These are phyloP conservation scores for Pleurotus eryngii DNA, from an alignment of 768 basidiomycete species.

Conservation along the genomic window DNA sequence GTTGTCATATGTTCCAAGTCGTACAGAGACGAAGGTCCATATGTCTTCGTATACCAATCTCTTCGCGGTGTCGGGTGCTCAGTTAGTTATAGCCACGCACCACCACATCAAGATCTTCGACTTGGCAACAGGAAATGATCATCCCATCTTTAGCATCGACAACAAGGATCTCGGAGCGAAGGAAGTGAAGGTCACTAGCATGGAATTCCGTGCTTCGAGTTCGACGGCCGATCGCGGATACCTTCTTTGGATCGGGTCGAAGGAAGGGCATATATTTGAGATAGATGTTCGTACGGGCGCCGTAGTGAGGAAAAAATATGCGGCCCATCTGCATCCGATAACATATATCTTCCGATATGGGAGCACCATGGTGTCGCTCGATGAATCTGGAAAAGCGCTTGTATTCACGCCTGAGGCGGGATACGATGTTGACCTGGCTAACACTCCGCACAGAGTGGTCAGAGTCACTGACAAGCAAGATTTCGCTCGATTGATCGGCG, in stretches of 20 bases:
- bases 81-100: conserved; percentile 53
- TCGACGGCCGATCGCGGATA: conserved; percentile 49
- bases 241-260: conserved; percentile 84
- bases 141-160: conserved; percentile 49
- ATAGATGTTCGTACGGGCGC: conserved; percentile 64
- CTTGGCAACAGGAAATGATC: conserved; percentile 39
- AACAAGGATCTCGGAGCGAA: conserved; percentile 61
- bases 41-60: conserved; percentile 57
- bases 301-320: conserved; percentile 54
- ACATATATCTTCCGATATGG: conserved; percentile 73
- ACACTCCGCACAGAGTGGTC: conserved; percentile 52
- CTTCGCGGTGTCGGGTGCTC: conserved; percentile 53
- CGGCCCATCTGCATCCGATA: conserved; percentile 65
- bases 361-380: conserved; percentile 71
- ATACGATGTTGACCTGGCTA: conserved; percentile 42
- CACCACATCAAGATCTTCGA: conserved; percentile 66
- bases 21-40: conserved; percentile 47
- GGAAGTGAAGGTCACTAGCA: conserved; percentile 67
- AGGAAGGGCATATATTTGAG: conserved; percentile 86
- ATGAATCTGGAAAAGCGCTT: conserved; percentile 81
- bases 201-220: conserved; percentile 68
- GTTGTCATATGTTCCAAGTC: conserved; percentile 36
- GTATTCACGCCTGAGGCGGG: conserved; percentile 58
- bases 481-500: conserved; percentile 71
- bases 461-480: conserved; percentile 80